A percentile compares a stretch with the other conserved stretches of the same genome.
These are phyloP conservation scores for Camellia japonica DNA, from an alignment of 148 eudicot genomes.

Conservation along the genomic window DNA sequence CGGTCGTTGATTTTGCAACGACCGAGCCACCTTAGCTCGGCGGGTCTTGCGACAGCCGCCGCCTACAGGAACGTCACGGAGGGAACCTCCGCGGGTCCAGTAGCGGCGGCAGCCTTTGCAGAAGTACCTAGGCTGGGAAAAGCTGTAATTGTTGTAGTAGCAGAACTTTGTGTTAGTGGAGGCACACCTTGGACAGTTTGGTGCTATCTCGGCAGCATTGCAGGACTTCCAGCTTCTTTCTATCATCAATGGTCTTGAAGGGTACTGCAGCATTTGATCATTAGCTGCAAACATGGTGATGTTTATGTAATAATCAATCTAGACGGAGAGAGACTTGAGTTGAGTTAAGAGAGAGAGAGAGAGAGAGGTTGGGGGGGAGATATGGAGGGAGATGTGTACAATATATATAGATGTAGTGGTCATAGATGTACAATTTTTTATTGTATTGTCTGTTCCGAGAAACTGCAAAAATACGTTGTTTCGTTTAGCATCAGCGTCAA, in stretches of 20 bases:
- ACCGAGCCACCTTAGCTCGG: constrained; percentile 29
- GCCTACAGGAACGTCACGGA: constrained; percentile 49
- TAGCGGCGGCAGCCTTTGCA: constrained; percentile 61
- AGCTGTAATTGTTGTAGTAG: constrained; percentile 64
- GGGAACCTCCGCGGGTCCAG: constrained; percentile 63
- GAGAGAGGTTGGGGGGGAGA: too few relatives aligned
- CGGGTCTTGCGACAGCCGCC: constrained; percentile 55
- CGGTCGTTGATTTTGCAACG: too few relatives aligned
- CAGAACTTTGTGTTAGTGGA: constrained; percentile 61
- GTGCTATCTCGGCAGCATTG: constrained; percentile 35
- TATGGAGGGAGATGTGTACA: too few relatives aligned
- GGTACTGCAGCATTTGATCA: constrained; percentile 35
- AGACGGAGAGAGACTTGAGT: constrained; percentile 7
- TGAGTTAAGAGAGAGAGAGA: background rate
- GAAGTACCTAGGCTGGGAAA: constrained; percentile 62
- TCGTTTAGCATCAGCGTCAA: too few relatives aligned
- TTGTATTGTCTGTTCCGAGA: too few relatives aligned
- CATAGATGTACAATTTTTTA: too few relatives aligned
- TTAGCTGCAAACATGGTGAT: constrained; percentile 18
- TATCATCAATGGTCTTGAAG: constrained; percentile 27
- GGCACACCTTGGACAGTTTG: constrained; percentile 66
- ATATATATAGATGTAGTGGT: too few relatives aligned
- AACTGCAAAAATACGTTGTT: too few relatives aligned
- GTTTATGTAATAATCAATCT: background rate
- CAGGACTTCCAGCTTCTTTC: constrained; percentile 34